A percentile compares a stretch with the other conserved stretches of the same genome.
Evolutionary conservation across 2,329 filamentous ascomycete species (phyloP).

Genomic region (Pseudohalonectria lignicola): DNA sequence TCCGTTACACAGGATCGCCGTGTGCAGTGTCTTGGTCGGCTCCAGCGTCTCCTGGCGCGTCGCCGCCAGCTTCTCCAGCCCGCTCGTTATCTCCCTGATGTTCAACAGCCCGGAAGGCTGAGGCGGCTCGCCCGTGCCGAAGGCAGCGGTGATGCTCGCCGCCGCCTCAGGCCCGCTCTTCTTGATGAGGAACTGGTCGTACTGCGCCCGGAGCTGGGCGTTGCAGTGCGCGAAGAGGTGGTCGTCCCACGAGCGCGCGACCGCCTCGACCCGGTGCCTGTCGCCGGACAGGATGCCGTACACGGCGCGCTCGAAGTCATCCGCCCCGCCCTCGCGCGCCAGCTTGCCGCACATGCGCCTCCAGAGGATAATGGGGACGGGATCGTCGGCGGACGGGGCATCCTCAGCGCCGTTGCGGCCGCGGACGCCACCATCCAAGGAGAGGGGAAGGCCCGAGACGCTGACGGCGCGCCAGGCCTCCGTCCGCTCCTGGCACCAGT

Average conservation of each 20-base stretch:
- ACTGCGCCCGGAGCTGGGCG: constrained; percentile 12
- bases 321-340: constrained; percentile 57
- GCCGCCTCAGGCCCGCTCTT: constrained; percentile 7
- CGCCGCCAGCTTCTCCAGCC: not conserved
- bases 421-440: constrained; percentile 31
- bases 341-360: constrained; percentile 65
- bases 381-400: constrained; percentile 16
- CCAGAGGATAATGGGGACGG: constrained; percentile 52
- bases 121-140: not conserved
- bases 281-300: constrained; percentile 88
- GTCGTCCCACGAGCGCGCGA: constrained; percentile 39
- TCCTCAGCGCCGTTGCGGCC: too few species aligned
- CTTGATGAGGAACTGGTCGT: constrained; percentile 11
- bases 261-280: constrained; percentile 56
- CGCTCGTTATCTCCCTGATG: not conserved
- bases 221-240: constrained; percentile 13
- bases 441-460: constrained; percentile 61
- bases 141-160: not conserved
- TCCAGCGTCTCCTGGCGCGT: constrained; percentile 17
- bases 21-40: constrained; percentile 67
- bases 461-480: constrained; percentile 85
- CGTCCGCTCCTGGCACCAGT: constrained; percentile 77
- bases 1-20: constrained; percentile 58
- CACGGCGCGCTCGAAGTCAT: constrained; percentile 77
- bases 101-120: not conserved